Evolutionary conservation across 148 eudicot genomes (phyloP).

Genomic region (Fagopyrum tataricum): DNA sequence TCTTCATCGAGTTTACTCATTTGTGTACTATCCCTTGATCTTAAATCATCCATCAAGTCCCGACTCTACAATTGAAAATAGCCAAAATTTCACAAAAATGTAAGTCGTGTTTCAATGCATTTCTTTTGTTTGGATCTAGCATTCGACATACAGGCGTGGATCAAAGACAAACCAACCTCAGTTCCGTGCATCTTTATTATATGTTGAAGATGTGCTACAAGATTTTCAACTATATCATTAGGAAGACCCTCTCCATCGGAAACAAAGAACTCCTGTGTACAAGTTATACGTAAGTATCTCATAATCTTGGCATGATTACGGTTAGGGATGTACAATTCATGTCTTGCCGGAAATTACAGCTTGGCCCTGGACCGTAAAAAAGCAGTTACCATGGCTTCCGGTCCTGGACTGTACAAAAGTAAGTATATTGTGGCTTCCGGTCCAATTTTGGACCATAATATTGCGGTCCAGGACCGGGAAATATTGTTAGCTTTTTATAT

Average conservation of each 20-base stretch:
- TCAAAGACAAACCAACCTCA: constrained; percentile 61
- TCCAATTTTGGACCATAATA: too few species aligned
- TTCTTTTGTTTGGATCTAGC: neutral
- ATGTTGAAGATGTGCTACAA: constrained; percentile 64
- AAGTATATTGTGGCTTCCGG: too few species aligned
- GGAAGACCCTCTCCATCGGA: constrained; percentile 99
- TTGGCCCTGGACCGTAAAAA: too few species aligned
- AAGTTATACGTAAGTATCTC: neutral
- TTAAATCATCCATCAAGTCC: constrained; percentile 81
- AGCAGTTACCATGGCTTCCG: too few species aligned
- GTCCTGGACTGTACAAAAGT: too few species aligned
- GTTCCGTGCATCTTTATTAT: constrained; percentile 63
- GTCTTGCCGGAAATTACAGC: too few species aligned
- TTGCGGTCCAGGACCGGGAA: too few species aligned
- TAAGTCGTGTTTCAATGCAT: neutral
- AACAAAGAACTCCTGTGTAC: constrained; percentile 74
- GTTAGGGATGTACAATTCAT: too few species aligned
- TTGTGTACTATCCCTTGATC: constrained; percentile 19
- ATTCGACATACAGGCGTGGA: neutral
- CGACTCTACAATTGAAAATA: constrained; percentile 51
- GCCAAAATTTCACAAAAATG: neutral
- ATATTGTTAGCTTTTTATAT: too few species aligned
- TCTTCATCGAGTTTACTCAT: neutral
- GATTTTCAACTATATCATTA: constrained; percentile 91
- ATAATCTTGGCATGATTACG: too few species aligned